Conservation (phyloP, 2,329 filamentous ascomycete genomes). For the Pseudogymnoascus sp. region DNA sequence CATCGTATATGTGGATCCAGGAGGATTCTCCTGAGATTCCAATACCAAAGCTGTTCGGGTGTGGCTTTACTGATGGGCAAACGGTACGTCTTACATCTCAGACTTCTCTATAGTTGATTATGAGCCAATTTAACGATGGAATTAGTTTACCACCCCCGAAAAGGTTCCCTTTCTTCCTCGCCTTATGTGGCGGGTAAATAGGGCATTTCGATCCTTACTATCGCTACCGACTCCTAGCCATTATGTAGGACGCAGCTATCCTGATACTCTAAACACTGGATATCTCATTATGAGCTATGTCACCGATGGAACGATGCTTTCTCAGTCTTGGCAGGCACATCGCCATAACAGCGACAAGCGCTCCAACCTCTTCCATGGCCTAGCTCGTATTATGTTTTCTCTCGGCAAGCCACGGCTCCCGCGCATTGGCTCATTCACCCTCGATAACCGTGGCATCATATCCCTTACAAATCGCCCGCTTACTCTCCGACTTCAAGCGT, state of each 20-base stretch:
- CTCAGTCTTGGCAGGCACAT: background rate
- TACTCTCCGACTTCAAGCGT: background rate
- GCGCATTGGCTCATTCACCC: background rate
- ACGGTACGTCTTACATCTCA: background rate
- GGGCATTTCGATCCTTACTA: background rate
- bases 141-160: background rate
- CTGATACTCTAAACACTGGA: background rate
- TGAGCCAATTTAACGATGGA: background rate
- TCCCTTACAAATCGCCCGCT: background rate
- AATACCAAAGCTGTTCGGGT: background rate
- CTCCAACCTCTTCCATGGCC: background rate
- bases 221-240: background rate
- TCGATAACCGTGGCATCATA: background rate
- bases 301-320: background rate
- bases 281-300: background rate
- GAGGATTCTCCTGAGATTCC: background rate
- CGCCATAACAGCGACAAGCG: background rate
- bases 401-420: background rate
- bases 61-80: background rate
- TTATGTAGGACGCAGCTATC: background rate
- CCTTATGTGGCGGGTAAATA: background rate
- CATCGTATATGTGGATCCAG: background rate
- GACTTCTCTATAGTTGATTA: background rate
- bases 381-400: background rate
- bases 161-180: background rate